These are phyloP conservation scores for Penicillium sp. DNA, from an alignment of 2,329 filamentous ascomycete genomes.

Conservation along the genomic window DNA sequence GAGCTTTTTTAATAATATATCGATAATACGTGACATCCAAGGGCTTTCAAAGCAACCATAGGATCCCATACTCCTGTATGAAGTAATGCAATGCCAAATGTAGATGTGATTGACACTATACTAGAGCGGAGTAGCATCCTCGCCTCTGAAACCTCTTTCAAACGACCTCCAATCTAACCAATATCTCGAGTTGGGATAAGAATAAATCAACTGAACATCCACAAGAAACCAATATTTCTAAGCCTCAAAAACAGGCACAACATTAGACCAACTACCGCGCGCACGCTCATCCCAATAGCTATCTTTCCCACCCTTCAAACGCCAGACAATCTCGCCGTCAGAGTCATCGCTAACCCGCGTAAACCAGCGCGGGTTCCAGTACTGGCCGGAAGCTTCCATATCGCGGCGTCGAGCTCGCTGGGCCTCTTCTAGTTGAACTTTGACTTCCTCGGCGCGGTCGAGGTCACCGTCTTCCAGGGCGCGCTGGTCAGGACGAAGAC, in stretches of 20 bases:
- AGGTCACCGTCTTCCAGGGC: conserved; percentile 76
- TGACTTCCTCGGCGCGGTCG: conserved; percentile 77
- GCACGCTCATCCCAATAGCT: conserved; percentile 89
- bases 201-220: too few species aligned
- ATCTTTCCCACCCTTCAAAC: conserved; percentile 72
- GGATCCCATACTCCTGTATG: too few species aligned
- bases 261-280: conserved; percentile 60
- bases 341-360: conserved; percentile 54
- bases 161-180: not conserved
- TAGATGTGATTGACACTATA: not conserved
- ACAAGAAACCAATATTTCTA: conserved; percentile 1
- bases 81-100: not conserved
- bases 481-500: conserved; percentile 81
- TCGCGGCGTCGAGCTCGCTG: conserved; percentile 71
- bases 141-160: not conserved
- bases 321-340: conserved; percentile 53
- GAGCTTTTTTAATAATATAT: not conserved
- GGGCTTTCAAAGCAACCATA: too few species aligned
- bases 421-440: conserved; percentile 77
- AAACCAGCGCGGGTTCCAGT: conserved; percentile 80
- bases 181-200: not conserved
- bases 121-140: conserved; percentile 1
- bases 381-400: conserved; percentile 69
- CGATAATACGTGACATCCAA: not conserved
- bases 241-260: conserved; percentile 52